These are phyloP conservation scores for Lunasporangiospora selenospora DNA, from an alignment of 192 early-diverging fungal species.

Conservation along the genomic window DNA sequence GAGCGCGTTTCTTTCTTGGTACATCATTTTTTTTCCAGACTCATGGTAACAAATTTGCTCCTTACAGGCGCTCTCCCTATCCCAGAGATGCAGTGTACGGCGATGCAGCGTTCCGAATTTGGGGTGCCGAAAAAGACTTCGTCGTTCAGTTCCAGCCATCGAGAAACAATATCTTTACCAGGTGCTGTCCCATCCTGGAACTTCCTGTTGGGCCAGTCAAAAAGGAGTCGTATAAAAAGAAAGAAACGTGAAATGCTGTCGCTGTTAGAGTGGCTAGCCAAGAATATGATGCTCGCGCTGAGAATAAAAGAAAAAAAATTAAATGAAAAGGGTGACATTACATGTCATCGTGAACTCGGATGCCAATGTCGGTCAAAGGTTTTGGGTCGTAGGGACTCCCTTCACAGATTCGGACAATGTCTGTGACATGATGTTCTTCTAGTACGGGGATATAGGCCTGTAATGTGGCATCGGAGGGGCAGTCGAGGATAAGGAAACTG, in stretches of 20 bases:
- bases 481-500: constrained; percentile 76
- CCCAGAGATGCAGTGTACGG: constrained; percentile 79
- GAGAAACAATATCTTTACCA: constrained; percentile 30
- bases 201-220: constrained; percentile 47
- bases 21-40: no score
- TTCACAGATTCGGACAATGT: constrained; percentile 77
- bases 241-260: background rate
- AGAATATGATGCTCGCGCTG: no score
- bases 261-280: no score
- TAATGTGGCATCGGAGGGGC: constrained; percentile 66
- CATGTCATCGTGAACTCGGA: constrained; percentile 69
- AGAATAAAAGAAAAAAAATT: background rate
- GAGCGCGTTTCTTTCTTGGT: no score
- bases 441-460: constrained; percentile 59
- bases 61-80: constrained; percentile 80
- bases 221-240: background rate
- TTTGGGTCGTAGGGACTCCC: constrained; percentile 60
- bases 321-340: background rate
- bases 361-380: constrained; percentile 54
- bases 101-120: constrained; percentile 31
- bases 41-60: no score
- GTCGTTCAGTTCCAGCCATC: constrained; percentile 51
- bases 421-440: constrained; percentile 61
- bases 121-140: constrained; percentile 27
- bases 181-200: constrained; percentile 78